Base-by-base conservation (phyloP, 176 grass and related monocot species). In the Olyra latifolia region DNA sequence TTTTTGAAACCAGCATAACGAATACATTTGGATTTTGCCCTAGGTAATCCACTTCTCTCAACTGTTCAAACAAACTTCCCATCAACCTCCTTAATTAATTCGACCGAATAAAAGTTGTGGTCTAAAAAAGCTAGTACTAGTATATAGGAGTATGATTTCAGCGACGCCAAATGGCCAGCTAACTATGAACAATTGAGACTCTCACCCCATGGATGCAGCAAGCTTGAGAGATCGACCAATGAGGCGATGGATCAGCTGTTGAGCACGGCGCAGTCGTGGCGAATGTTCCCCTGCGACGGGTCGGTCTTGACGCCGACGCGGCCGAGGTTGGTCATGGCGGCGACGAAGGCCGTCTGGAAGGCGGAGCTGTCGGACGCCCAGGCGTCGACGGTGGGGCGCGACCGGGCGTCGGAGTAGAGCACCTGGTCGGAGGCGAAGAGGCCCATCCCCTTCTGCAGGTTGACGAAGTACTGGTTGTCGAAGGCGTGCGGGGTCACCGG, bases 381-480 rank as follows among this genome's bases (percentile, higher is more conserved):
- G 2, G 70, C 46, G 62, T 85, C 74, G 40, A 98, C 92, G 64
- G 83, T 69, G 54, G 95, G 88, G 29, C 75, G 54, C 6, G 95
- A 98, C 0, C 85, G 88, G 27, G 2, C 0, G 81, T 94, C 95
- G 22, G 92, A 80, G 83, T 72, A 98, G 80, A 98, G 92, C 56
- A 92, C 89, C 82, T 98, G 90, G 74, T 98, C 95, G 28, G 95
- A 94, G 76, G 68, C 48, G 81, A 98, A 53, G 24, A 98, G 92
- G 0, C 95, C 95, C 46, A 77, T 86, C 20, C 92, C 88, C 15
- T 85, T 76, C 69, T 91, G 77, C 25, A 98, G 82, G 83, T 94
- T 98, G 88, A 83, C 65, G 92, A 82, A 98, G 91, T 93, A 98
- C 72, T 94, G 88, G 85, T 91, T 94, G 89, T 98, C 95, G 80